Evolutionary conservation across 495 filamentous ascomycete genomes (phyloP), one percentile per base, ranked within the genome.

Genomic region (Aspergillus bridgeri): DNA sequence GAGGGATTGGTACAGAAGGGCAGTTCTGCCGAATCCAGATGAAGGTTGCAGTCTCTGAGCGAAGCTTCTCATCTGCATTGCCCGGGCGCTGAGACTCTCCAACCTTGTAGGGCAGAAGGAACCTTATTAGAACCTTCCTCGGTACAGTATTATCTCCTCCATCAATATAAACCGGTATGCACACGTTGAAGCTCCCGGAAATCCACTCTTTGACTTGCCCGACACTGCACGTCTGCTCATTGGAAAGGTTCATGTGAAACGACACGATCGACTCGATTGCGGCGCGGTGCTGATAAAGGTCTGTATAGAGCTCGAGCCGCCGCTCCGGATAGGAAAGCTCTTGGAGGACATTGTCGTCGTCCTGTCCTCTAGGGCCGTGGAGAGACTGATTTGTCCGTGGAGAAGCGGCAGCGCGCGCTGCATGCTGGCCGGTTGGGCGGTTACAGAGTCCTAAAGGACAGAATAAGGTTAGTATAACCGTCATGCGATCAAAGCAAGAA

Each of bases 41-140:
- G 56, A 64, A 76, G 3, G 72, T 75, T 20, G 58, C 75, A 5
- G 60, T 71, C 58, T 75, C 73, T 49, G 54, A 75, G 20, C 71
- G 64, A 3, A 77, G 57, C 45, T 77, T 76, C 57, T 76, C 73
- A 29, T 77, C 68, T 15, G 55, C 60, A 52, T 71, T 78, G 42
- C 72, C 71, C 25, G 75, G 68, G 33, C 65, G 51, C 19, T 47
- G 44, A 5, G 47, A 44, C 59, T 77, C 74, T 23, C 66, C 74
- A 21, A 75, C 49, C 48, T 65, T 60, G 23, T 60, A 60, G 3
- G 61, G 61, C 17, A 63, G 23, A 56, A 71, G 71, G 50, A 68
- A 65, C 33, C 69, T 51, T 48, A 74, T 61, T 6, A 74, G 63
- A 5, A 68, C 56, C 17, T 58, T 59, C 49, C 69, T 63, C 6